Conservation (phyloP, 768 basidiomycete genomes). For the Guyanaporus albipodus region DNA sequence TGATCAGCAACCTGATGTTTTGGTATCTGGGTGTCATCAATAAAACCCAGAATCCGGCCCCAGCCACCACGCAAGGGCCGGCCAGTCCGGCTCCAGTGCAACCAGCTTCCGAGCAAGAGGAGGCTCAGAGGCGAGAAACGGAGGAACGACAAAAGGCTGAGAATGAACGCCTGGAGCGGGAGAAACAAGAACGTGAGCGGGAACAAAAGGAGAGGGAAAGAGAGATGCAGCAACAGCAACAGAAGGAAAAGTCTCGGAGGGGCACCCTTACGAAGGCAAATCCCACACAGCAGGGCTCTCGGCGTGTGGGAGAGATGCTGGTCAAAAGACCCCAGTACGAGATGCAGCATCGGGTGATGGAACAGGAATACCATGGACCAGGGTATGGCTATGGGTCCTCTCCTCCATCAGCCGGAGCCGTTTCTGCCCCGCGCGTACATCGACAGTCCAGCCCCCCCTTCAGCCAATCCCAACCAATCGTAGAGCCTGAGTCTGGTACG, state of each 20-base stretch:
- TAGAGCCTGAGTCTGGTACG: constrained; percentile 27
- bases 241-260: constrained; percentile 38
- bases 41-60: constrained; percentile 62
- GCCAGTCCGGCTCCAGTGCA: constrained; percentile 22
- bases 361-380: constrained; percentile 70
- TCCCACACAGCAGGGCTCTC: constrained; percentile 43
- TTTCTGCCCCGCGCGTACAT: constrained; percentile 19
- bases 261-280: constrained; percentile 67
- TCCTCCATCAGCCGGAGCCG: constrained; percentile 22
- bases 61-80: constrained; percentile 34
- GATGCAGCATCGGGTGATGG: constrained; percentile 90
- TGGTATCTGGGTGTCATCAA: constrained; percentile 99
- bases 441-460: constrained; percentile 26
- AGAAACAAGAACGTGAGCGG: constrained; percentile 53
- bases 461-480: constrained; percentile 28
- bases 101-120: constrained; percentile 33
- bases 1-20: constrained; percentile 95
- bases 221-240: constrained; percentile 36
- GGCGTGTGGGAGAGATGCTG: constrained; percentile 79
- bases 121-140: constrained; percentile 37
- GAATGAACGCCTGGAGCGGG: constrained; percentile 44
- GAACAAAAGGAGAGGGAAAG: constrained; percentile 40
- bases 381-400: constrained; percentile 25
- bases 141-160: constrained; percentile 40
- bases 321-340: constrained; percentile 90